Base-by-base conservation (phyloP, 1,139 yeast genomes). In the Suhomyces choctaworum region DNA sequence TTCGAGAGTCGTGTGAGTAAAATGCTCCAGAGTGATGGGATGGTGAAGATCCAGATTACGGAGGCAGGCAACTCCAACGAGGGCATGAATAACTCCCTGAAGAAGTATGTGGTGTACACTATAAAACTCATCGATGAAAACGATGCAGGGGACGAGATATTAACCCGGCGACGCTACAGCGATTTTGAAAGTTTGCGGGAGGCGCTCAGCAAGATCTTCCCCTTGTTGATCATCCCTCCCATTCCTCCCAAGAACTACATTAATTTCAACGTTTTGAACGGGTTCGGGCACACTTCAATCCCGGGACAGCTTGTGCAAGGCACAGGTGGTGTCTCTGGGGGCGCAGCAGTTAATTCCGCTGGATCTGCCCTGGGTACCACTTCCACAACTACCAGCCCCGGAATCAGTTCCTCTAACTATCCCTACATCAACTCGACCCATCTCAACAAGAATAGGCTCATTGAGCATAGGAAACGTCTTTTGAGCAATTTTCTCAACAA, bases 201-300 rank as follows among this genome's bases (percentile, higher is more conserved):
- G 24, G 75, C 82, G 3, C 69, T 92, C 16, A 68, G 80, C 5
- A 80, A 80, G 52, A 64, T 87, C 22, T 89, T 86, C 53, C 97
- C 98, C 2, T 79, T 94, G 29, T 62, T 81, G 10, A 73, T 92
- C 5, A 77, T 92, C 5, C 98, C 98, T 2, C 96, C 97, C 0
- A 88, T 94, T 23, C 98, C 98, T 0, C 96, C 90, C 45, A 92
- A 92, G 60, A 96, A 92, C 42, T 70, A 69, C 45, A 52, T 66
- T 29, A 63, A 63, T 31, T 59, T 70, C 29, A 58, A 60, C 6
- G 50, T 64, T 29, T 53, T 70, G 34, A 67, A 66, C 40, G 70
- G 66, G 1, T 44, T 68, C 15, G 55, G 56, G 3, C 31, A 32
- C 17, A 8, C 22, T 2, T 8, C 29, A 6, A 21, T 21, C 12